These are phyloP conservation scores for Auricularia sp. DNA, from an alignment of 768 basidiomycete species.

Conservation along the genomic window DNA sequence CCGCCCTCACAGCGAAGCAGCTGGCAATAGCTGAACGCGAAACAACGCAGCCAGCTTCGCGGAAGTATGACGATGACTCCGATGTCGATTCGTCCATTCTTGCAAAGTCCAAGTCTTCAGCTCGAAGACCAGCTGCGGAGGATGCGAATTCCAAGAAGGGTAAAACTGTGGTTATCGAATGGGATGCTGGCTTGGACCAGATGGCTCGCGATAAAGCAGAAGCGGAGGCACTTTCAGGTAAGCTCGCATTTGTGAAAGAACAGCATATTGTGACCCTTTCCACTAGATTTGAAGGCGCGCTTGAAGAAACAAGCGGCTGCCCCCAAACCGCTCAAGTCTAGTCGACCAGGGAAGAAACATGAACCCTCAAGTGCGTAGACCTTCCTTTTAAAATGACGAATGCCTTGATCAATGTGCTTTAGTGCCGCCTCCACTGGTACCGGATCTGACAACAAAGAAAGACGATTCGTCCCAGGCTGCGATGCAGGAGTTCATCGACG, in stretches of 20 bases:
- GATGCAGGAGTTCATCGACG: slow-evolving; percentile 64
- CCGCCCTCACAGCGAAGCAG: slow-evolving; percentile 44
- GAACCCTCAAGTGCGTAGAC: not conserved
- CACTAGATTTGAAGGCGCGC: slow-evolving; percentile 45
- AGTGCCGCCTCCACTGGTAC: slow-evolving; percentile 48
- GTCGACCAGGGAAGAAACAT: not conserved
- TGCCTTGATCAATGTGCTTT: slow-evolving; percentile 9
- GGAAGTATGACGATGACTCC: slow-evolving; percentile 18
- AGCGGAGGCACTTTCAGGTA: slow-evolving; percentile 70
- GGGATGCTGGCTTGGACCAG: slow-evolving; percentile 56
- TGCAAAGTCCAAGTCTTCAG: not conserved
- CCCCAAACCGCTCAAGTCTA: not conserved
- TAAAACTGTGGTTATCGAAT: slow-evolving; percentile 50
- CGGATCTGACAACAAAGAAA: slow-evolving; percentile 26
- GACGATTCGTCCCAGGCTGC: slow-evolving; percentile 25
- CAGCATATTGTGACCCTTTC: not conserved
- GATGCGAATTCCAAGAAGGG: slow-evolving; percentile 40
- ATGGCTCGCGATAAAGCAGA: slow-evolving; percentile 59
- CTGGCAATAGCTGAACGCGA: not conserved
- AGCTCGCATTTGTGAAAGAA: slow-evolving; percentile 8
- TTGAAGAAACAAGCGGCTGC: slow-evolving; percentile 25
- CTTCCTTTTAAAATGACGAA: slow-evolving; percentile 7
- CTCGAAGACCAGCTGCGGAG: slow-evolving; percentile 2
- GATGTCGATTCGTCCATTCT: slow-evolving; percentile 33
- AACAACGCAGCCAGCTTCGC: slow-evolving; percentile 12